Base-by-base conservation (phyloP, 345 rosid genomes). In the Orychophragmus violaceus region DNA sequence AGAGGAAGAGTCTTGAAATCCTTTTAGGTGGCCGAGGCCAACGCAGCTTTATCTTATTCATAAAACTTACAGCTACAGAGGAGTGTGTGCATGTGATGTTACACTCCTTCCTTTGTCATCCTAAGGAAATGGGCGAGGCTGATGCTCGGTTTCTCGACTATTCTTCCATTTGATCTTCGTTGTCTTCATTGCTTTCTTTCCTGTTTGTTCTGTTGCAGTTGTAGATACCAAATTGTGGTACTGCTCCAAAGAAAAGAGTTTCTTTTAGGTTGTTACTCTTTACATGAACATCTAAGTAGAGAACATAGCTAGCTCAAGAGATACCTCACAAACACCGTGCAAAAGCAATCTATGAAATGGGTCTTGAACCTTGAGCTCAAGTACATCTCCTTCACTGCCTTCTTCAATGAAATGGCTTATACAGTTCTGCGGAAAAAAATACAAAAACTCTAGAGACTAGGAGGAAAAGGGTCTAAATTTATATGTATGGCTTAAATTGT, bases 281-380 rank as follows among this genome's bases (percentile, higher is more conserved):
- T 25, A 28, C 6, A 42, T 63, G 1, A 35, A 33, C 59, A 57
- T 56, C 12, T 56, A 19, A 46, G 14, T 24, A 33, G 1, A 55
- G 1, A 56, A 23, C 49, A 62, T 46, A 60, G 46, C 21, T 25
- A 6, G n/a, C n/a, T n/a, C n/a, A 45, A 5, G 50, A 8, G 32
- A n/a, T 83, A 87, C 96, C 96, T 92, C 96, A 66, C 96, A 87
- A 54, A 89, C 89, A 72, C 95, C 98, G 58, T 92, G 98, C 75
- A 92, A 82, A 74, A 92, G 70, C 78, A 92, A 79, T 78, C 98
- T 78, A 30, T 83, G 96, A 52, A 92, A 92, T 21, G 96, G 88
- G 65, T 92, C 98, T 79, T 86, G 93, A 75, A 92, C 90, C 71
- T 64, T 73, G 24, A 89, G 77, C 19, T 74, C 71, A 46, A 92